These are phyloP conservation scores for Abrus pulchellus DNA, from an alignment of 306 rosid genomes.

Conservation along the genomic window DNA sequence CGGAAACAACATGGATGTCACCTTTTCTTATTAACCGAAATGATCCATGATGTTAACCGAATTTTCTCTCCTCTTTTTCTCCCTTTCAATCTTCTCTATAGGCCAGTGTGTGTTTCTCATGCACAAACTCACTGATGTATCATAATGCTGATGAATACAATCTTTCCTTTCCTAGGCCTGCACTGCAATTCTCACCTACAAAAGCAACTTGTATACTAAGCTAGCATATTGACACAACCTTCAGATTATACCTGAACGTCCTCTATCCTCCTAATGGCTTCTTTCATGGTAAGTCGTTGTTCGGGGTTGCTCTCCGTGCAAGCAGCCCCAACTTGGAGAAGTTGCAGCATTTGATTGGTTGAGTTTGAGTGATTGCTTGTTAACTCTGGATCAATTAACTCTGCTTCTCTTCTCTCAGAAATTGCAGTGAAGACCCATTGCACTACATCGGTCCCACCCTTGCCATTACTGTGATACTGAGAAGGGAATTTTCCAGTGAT, in stretches of 20 bases:
- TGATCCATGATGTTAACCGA: conserved; percentile 7
- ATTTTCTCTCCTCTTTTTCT: conserved; percentile 21
- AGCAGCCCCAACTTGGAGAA: conserved; percentile 73
- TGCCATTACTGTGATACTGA: conserved; percentile 79
- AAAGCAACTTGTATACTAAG: conserved; percentile 40
- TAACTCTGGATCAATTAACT: conserved; percentile 80
- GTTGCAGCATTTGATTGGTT: conserved; percentile 60
- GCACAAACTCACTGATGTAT: conserved; percentile 15
- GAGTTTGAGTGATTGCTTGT: conserved; percentile 34
- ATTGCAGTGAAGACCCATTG: conserved; percentile 74
- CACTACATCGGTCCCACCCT: conserved; percentile 90
- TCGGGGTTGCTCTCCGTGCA: conserved; percentile 68
- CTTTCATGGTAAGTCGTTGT: conserved; percentile 69
- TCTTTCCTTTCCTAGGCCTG: conserved; percentile 51
- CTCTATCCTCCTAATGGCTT: conserved; percentile 86
- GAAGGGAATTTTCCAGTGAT: conserved; percentile 89
- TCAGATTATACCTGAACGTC: conserved; percentile 55
- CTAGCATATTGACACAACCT: conserved; percentile 52
- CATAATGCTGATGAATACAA: conserved; percentile 37
- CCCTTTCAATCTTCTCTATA: not conserved
- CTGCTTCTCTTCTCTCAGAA: conserved; percentile 63
- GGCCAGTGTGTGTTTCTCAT: not conserved
- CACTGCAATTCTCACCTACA: conserved; percentile 54
- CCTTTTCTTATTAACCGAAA: not conserved
- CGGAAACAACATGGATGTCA: conserved; percentile 2